Evolutionary conservation across 352 stramenopile genomes (phyloP).

Genomic region (Paralagenidium karlingii): DNA sequence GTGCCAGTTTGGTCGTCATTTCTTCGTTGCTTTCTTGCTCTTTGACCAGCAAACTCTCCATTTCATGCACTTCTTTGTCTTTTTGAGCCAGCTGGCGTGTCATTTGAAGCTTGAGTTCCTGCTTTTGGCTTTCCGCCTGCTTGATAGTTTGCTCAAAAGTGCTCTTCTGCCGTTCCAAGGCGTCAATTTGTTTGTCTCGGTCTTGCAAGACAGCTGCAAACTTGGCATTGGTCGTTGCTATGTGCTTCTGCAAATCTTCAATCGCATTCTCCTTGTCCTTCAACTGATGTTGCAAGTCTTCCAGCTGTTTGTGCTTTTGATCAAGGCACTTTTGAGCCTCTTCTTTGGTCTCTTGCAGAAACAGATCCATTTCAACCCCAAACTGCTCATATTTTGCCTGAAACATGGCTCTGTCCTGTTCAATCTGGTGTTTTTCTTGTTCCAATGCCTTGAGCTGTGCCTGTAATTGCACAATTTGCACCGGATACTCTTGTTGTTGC

Average conservation of each 20-base stretch:
- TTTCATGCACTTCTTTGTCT: slow-evolving; percentile 45
- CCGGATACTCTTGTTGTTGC: slow-evolving; percentile 31
- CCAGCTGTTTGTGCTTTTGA: slow-evolving; percentile 19
- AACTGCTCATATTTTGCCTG: slow-evolving; percentile 64
- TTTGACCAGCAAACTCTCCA: slow-evolving; percentile 24
- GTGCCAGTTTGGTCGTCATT: slow-evolving; percentile 11
- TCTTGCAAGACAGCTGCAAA: too few species aligned
- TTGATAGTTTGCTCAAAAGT: slow-evolving; percentile 21
- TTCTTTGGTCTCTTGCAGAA: slow-evolving; percentile 5
- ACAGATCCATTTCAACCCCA: slow-evolving; percentile 54
- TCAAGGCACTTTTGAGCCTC: slow-evolving; percentile 21
- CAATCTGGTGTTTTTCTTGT: slow-evolving; percentile 12
- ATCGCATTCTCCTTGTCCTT: slow-evolving; percentile 25
- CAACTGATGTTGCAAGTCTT: slow-evolving; percentile 21
- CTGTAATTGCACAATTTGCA: slow-evolving; percentile 32
- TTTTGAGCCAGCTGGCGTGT: slow-evolving; percentile 21
- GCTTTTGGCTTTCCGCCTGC: slow-evolving; percentile 13
- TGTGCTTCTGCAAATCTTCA: slow-evolving; percentile 38
- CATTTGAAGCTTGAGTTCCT: slow-evolving; percentile 26
- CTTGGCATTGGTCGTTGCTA: too few species aligned
- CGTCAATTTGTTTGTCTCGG: too few species aligned
- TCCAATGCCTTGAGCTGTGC: slow-evolving; percentile 24
- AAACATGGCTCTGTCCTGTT: slow-evolving; percentile 43
- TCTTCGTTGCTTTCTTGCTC: slow-evolving; percentile 25
- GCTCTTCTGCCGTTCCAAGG: slow-evolving; percentile 33